phyloP scores from a whole-genome alignment of 2,329 filamentous ascomycete species.

The Coniella vitis region DNA sequence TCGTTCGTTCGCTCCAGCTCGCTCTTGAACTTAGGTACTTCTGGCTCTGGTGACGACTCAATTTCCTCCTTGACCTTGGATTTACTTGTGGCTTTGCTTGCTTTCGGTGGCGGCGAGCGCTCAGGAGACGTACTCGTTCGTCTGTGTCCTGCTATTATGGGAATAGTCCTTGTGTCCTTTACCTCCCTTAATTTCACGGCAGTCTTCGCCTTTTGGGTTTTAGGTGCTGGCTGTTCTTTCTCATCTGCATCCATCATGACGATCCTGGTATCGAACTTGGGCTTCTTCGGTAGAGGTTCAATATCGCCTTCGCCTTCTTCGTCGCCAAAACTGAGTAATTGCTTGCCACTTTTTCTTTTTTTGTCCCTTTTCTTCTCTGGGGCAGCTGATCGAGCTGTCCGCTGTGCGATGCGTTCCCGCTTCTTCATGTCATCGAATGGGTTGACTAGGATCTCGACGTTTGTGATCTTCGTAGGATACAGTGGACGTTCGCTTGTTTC shows the following conservation, averaged over 20 bases:
- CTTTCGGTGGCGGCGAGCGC: conserved; percentile 1
- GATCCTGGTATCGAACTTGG: conserved; percentile 72
- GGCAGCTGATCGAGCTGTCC: conserved; percentile 36
- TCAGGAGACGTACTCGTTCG: conserved; percentile 20
- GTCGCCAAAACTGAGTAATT: conserved; percentile 71
- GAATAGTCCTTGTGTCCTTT: conserved; percentile 11
- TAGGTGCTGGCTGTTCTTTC: conserved; percentile 27
- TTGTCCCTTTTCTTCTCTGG: conserved; percentile 49
- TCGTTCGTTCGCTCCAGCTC: conserved; percentile 67
- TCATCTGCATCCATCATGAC: conserved; percentile 62
- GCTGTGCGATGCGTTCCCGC: conserved; percentile 51
- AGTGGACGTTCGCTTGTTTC: conserved; percentile 75
- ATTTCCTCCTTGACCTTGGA: conserved; percentile 15
- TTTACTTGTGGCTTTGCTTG: conserved; percentile 6
- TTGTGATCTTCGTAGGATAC: conserved; percentile 74
- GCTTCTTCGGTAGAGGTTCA: conserved; percentile 61
- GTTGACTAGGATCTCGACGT: conserved; percentile 70
- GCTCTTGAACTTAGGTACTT: conserved; percentile 33
- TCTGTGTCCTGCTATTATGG: conserved; percentile 22
- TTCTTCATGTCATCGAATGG: conserved; percentile 77
- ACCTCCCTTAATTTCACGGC: conserved; percentile 23
- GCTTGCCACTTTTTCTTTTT: conserved; percentile 70
- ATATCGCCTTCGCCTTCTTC: conserved; percentile 55
- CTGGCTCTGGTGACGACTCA: conserved; percentile 31
- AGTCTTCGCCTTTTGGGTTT: conserved; percentile 22